Evolutionary conservation across 345 rosid species (phyloP).

Genomic region (Heritiera fomes): DNA sequence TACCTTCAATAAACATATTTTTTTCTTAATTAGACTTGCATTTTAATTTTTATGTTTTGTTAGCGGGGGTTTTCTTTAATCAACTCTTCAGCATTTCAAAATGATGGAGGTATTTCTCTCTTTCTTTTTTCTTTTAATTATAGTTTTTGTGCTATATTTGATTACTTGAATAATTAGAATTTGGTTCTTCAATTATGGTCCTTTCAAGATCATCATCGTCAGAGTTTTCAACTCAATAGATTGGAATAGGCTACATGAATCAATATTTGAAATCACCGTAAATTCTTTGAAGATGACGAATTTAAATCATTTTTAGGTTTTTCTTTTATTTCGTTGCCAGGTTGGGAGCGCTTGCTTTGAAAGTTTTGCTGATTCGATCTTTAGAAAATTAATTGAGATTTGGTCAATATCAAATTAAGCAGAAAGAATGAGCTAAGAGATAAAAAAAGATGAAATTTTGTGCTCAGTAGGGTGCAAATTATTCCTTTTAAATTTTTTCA

Average conservation of each 20-base stretch:
- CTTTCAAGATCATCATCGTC: too few relatives aligned
- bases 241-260: too few relatives aligned
- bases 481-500: neutral
- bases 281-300: neutral
- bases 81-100: neutral
- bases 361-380: neutral
- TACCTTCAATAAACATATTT: neutral
- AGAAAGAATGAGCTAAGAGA: neutral
- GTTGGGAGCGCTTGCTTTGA: neutral
- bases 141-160: neutral
- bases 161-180: neutral
- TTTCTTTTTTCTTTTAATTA: too few relatives aligned
- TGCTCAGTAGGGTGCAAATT: neutral
- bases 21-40: too few relatives aligned
- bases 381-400: neutral
- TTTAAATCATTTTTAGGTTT: neutral
- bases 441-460: neutral
- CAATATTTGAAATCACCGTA: too few relatives aligned
- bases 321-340: neutral
- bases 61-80: too few relatives aligned
- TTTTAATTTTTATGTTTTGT: too few relatives aligned
- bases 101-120: neutral
- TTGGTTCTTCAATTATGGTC: neutral
- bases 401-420: neutral
- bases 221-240: too few relatives aligned